phyloP scores from a whole-genome alignment of 108 stramenopile species.

The Stephanodiscus triporus region DNA sequence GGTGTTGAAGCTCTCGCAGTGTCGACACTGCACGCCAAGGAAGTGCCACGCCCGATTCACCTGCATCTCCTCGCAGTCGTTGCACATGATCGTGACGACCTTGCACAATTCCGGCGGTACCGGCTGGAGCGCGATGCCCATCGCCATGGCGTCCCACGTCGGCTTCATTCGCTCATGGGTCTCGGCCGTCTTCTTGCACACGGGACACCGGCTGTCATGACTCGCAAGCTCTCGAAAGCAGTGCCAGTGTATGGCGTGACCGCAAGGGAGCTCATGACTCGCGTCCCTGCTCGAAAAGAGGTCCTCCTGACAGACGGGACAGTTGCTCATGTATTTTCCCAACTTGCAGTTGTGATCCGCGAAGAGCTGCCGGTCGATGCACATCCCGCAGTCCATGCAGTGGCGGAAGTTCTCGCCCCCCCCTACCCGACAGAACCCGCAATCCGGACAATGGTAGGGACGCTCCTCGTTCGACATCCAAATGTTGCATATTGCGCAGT shows the following conservation, averaged over 20 bases:
- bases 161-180: constrained; percentile 84
- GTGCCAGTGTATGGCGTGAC: constrained; percentile 90
- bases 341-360: constrained; percentile 81
- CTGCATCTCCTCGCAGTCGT: constrained; percentile 75
- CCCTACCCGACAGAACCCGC: constrained; percentile 90
- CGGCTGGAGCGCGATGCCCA: constrained; percentile 76
- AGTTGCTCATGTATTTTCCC: constrained; percentile 90
- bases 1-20: constrained; percentile 84
- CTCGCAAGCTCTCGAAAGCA: constrained; percentile 80
- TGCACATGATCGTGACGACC: constrained; percentile 83
- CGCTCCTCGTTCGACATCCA: constrained; percentile 88
- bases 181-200: constrained; percentile 91
- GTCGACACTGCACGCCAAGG: constrained; percentile 71
- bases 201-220: constrained; percentile 82
- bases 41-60: constrained; percentile 82
- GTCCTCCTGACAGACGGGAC: constrained; percentile 89
- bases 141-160: constrained; percentile 84
- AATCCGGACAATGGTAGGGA: constrained; percentile 84
- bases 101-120: constrained; percentile 83
- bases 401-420: constrained; percentile 86
- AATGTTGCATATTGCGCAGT: constrained; percentile 84
- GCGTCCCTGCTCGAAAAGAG: constrained; percentile 80
- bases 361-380: constrained; percentile 81
- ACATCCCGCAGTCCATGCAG: constrained; percentile 90
- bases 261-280: constrained; percentile 87